phyloP scores from a whole-genome alignment of 345 rosid genomes.

The Anacardium occidentale region DNA sequence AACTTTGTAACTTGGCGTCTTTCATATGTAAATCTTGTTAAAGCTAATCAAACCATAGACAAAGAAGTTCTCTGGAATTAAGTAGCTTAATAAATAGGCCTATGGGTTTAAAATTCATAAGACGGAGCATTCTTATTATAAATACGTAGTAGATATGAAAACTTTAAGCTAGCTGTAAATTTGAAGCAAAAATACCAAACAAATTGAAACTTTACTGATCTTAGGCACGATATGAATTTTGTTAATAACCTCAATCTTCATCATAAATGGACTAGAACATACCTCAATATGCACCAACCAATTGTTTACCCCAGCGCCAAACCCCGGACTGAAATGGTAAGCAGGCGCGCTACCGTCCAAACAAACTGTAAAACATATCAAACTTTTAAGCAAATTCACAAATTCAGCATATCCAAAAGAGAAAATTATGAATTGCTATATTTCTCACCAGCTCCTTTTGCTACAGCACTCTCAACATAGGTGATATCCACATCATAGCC shows the following conservation, averaged over 20 bases:
- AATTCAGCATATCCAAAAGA: background rate
- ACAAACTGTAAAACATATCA: slow-evolving; percentile 57
- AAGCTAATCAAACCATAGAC: background rate
- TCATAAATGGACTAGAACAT: slow-evolving; percentile 19
- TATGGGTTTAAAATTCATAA: slow-evolving; percentile 2
- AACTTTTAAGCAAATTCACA: slow-evolving; percentile 4
- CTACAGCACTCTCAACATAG: slow-evolving; percentile 56
- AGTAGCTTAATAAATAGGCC: background rate
- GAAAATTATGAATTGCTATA: background rate
- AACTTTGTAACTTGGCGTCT: background rate
- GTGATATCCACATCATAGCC: slow-evolving; percentile 58
- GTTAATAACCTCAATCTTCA: background rate
- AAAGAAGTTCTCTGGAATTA: background rate
- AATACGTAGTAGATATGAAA: background rate
- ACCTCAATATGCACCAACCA: slow-evolving; percentile 93
- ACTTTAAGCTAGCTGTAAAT: background rate
- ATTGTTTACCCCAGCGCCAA: slow-evolving; percentile 71
- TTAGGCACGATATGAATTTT: background rate
- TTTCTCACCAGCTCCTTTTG: slow-evolving; percentile 79
- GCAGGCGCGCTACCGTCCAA: slow-evolving; percentile 98
- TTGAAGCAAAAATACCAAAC: background rate
- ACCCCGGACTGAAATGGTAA: slow-evolving; percentile 75
- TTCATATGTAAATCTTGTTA: background rate
- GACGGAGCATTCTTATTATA: background rate
- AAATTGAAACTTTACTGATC: background rate